These are phyloP conservation scores for Erodium moschatum DNA, from an alignment of 441 rosid species.

Conservation along the genomic window DNA sequence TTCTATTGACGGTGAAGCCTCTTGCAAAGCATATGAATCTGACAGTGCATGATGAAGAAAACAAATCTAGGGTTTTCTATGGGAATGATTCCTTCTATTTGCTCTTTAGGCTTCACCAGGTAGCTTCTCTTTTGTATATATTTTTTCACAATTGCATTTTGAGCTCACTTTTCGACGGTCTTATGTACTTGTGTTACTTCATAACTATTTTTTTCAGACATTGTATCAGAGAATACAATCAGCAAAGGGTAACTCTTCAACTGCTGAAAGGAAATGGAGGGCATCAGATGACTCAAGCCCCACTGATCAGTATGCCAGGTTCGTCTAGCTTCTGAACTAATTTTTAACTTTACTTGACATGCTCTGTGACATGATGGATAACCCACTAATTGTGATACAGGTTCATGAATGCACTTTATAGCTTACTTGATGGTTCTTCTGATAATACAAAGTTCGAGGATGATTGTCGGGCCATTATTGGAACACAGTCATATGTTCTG, in stretches of 20 bases:
- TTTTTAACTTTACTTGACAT: constrained; percentile 10
- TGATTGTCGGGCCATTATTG: constrained; percentile 89
- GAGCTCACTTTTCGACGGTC: background rate
- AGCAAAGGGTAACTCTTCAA: constrained; percentile 80
- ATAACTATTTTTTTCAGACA: constrained; percentile 37
- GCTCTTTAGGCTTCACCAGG: constrained; percentile 94
- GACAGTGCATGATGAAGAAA: constrained; percentile 36
- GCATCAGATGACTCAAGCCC: constrained; percentile 60
- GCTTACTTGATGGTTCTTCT: constrained; percentile 85
- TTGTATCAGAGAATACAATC: constrained; percentile 80
- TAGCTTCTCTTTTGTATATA: constrained; percentile 21
- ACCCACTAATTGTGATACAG: constrained; percentile 32
- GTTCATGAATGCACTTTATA: constrained; percentile 88
- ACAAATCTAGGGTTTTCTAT: constrained; percentile 56
- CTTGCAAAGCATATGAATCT: constrained; percentile 64
- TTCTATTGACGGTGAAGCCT: constrained; percentile 68
- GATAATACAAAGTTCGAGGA: constrained; percentile 94
- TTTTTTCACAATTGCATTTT: too few relatives aligned
- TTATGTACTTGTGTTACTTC: constrained; percentile 15
- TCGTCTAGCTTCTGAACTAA: constrained; percentile 17
- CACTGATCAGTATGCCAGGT: constrained; percentile 83
- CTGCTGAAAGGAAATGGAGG: constrained; percentile 82
- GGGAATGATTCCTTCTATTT: constrained; percentile 92
- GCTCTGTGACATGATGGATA: background rate
- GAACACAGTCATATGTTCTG: constrained; percentile 86